A percentile compares a stretch with the other conserved stretches of the same genome.
Evolutionary conservation across 75 land plant genomes (phyloP).

Genomic region (Gnetum montanum): DNA sequence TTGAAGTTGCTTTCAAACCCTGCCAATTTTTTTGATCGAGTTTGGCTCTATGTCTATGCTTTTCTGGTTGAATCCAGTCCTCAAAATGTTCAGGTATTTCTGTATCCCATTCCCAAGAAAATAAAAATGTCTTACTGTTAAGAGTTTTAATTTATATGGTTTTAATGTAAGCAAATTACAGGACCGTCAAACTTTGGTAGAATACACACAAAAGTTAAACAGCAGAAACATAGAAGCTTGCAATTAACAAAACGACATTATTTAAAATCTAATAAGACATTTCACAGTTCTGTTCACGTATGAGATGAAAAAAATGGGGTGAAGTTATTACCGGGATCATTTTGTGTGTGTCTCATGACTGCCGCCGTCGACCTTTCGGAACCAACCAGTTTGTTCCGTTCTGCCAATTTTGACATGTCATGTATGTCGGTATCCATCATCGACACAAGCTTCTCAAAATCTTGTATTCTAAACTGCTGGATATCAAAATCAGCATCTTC

Average conservation of each 20-base stretch:
- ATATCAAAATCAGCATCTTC: slow-evolving; percentile 4
- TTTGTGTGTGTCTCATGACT: not conserved
- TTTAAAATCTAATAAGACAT: too few relatives aligned
- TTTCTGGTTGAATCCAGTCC: slow-evolving; percentile 49
- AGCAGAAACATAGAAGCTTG: too few relatives aligned
- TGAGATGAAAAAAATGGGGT: not conserved
- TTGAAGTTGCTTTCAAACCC: slow-evolving; percentile 70
- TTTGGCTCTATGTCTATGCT: slow-evolving; percentile 26
- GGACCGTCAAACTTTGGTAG: too few relatives aligned
- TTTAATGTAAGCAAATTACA: not conserved
- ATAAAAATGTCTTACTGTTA: not conserved
- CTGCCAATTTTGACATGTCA: slow-evolving; percentile 3
- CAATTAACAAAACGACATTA: too few relatives aligned
- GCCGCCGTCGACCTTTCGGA: slow-evolving; percentile 6
- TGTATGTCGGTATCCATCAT: slow-evolving; percentile 6
- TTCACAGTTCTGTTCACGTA: too few relatives aligned
- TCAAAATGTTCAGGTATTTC: slow-evolving; percentile 28
- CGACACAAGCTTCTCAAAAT: slow-evolving; percentile 2
- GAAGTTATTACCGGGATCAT: slow-evolving; percentile 3
- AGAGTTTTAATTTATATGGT: not conserved
- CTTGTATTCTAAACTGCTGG: slow-evolving; percentile 2
- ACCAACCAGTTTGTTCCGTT: slow-evolving; percentile 11
- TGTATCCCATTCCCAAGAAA: slow-evolving; percentile 15
- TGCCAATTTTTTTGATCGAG: slow-evolving; percentile 50
- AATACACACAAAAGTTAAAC: too few relatives aligned